A percentile compares a stretch with the other conserved stretches of the same genome.
Evolutionary conservation across 352 stramenopile genomes (phyloP).

Genomic region (Pythium brassicae): DNA sequence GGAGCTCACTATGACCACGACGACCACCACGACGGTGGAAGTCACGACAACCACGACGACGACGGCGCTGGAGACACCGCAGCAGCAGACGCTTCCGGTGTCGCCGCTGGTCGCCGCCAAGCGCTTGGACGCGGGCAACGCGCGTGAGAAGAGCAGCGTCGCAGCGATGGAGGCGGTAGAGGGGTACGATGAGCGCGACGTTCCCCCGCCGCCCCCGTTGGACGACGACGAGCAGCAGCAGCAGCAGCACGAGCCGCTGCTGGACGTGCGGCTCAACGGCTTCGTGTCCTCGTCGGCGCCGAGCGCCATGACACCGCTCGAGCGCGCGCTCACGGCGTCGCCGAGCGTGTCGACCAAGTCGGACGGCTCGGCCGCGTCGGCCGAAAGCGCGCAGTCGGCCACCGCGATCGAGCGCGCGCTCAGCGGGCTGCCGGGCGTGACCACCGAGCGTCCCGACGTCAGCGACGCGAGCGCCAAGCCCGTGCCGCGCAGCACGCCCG

Average conservation of each 20-base stretch:
- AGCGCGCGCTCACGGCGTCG: conserved; percentile 22
- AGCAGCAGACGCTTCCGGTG: conserved; percentile 2
- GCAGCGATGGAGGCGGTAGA: background rate
- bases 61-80: background rate
- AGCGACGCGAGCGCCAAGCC: background rate
- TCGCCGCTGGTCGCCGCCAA: conserved; percentile 10
- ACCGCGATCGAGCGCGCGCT: conserved; percentile 34
- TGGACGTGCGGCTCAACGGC: conserved; percentile 15
- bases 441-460: conserved; percentile 26
- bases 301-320: conserved; percentile 28
- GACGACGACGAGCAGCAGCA: background rate
- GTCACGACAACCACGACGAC: background rate
- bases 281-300: conserved; percentile 31
- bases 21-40: background rate
- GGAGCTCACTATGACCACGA: conserved; percentile 1
- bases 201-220: conserved; percentile 5
- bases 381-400: conserved; percentile 36
- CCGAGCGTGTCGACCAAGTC: conserved; percentile 24
- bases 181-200: background rate
- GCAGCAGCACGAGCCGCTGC: background rate
- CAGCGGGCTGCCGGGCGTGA: conserved; percentile 24
- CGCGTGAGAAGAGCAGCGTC: too few relatives aligned
- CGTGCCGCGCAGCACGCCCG: conserved; percentile 28
- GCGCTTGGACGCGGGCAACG: background rate
- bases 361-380: conserved; percentile 35